Evolutionary conservation across 805 yeast species (phyloP), one percentile per base, ranked within the genome.

Genomic region (Candida manassasensis): DNA sequence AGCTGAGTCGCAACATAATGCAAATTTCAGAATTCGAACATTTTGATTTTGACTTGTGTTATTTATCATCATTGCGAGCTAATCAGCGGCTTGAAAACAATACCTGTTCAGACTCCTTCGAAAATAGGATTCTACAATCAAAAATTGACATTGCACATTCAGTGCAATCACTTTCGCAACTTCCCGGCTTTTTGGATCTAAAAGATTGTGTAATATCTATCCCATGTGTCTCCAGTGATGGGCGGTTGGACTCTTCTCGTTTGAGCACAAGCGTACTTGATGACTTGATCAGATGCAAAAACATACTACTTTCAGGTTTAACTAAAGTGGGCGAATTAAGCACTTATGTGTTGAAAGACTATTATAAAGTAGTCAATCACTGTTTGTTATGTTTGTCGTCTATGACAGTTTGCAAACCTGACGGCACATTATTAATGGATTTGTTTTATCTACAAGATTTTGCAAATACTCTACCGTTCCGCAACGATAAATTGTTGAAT

Each of bases 361-460:
- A 45, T 26, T 37, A 27, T 25, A 42, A 39, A 6, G 29, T 41
- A 6, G 33, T 53, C 24, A 42, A 36, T 21, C 39, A 38, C n/a
- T 51, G 58, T 27, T 24, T 52, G 6, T 40, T 46, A 12, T 22
- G 44, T 19, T 29, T 53, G 14, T 47, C 57, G n/a, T 44, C 55
- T 6, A 37, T 48, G 42, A 37, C 55, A 2, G 41, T 43, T 4
- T 51, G 47, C 28, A 48, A 43, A 28, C 21, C 36, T 21, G 34
- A 41, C 14, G 36, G 47, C 2, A 40, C 34, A 11, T 34, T 49
- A 8, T 33, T 52, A 21, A 18, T 27, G 21, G 50, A 49, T 19
- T 34, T 49, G 14, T 49, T 42, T 32, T 47, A 43, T 31, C 34
- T 52, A 10, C 43, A 52, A 24, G 61, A 55, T 22, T 44, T 48